phyloP scores from a whole-genome alignment of 495 filamentous ascomycete genomes.

The Parachaetomium inaequale region DNA sequence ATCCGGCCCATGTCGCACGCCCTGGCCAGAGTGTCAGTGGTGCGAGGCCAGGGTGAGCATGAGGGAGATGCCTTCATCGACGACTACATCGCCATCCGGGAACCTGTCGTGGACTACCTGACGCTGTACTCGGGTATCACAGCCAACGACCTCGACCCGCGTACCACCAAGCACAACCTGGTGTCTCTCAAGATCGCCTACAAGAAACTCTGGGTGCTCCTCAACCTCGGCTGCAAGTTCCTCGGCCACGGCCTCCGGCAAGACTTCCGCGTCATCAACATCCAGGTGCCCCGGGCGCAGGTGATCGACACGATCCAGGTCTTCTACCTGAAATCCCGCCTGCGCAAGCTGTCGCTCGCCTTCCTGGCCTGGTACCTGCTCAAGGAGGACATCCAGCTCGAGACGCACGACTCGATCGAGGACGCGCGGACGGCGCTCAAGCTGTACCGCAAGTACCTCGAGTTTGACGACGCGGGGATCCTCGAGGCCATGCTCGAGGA shows the following conservation, averaged over 20 bases:
- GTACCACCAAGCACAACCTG: conserved; percentile 69
- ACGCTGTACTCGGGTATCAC: conserved; percentile 90
- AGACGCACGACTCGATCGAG: conserved; percentile 88
- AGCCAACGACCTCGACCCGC: conserved; percentile 73
- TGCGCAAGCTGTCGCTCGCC: conserved; percentile 77
- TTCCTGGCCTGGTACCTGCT: conserved; percentile 87
- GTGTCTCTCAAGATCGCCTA: conserved; percentile 88
- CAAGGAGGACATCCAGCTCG: conserved; percentile 84
- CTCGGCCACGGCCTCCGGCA: conserved; percentile 88
- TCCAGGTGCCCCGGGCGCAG: conserved; percentile 86
- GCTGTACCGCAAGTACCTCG: conserved; percentile 84
- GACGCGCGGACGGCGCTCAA: conserved; percentile 86
- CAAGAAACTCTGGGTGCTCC: conserved; percentile 95
- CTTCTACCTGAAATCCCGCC: conserved; percentile 66
- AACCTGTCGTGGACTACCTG: conserved; percentile 92
- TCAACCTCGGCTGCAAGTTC: conserved; percentile 91
- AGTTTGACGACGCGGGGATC: conserved; percentile 81
- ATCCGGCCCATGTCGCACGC: conserved; percentile 81
- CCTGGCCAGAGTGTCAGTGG: conserved; percentile 81
- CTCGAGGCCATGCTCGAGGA: conserved; percentile 73
- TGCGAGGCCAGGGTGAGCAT: conserved; percentile 68
- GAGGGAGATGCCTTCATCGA: conserved; percentile 90
- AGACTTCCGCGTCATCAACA: conserved; percentile 97
- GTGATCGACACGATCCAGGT: conserved; percentile 89
- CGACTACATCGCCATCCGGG: conserved; percentile 88